Evolutionary conservation across 1,284 basidiomycete genomes (phyloP).

Genomic region (Cutaneotrichosporon cavernicola): DNA sequence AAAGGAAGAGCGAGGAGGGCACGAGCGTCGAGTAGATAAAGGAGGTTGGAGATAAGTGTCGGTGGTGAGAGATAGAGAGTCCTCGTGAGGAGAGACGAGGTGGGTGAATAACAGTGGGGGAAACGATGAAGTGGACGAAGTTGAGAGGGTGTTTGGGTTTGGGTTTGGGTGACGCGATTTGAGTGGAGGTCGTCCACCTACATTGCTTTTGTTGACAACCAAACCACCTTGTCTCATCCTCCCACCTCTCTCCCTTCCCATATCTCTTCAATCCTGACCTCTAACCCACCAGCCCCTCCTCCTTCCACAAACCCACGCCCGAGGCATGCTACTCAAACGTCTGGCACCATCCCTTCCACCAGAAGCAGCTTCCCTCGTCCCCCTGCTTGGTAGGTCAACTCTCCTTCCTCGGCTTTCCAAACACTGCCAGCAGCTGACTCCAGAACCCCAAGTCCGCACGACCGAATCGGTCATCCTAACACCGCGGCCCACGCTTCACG

Average conservation of each 20-base stretch:
- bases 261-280: not conserved
- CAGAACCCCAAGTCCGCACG: constrained; percentile 34
- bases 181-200: constrained; percentile 17
- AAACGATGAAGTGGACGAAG: not conserved
- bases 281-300: no score
- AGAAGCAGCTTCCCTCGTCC: constrained; percentile 29
- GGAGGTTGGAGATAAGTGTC: not conserved
- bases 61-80: no score
- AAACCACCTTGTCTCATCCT: not conserved
- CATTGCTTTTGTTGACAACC: constrained; percentile 6
- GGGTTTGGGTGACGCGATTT: not conserved
- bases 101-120: not conserved
- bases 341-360: constrained; percentile 30
- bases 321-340: constrained; percentile 45
- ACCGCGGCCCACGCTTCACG: constrained; percentile 20
- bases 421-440: not conserved
- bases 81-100: not conserved
- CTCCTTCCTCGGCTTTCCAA: not conserved
- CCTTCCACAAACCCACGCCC: not conserved
- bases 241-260: not conserved
- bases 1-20: not conserved
- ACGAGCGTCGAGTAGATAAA: not conserved
- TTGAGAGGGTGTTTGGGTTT: not conserved
- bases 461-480: constrained; percentile 47
- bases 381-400: constrained; percentile 31